These are phyloP conservation scores for Naganishia cerealis DNA, from an alignment of 1,284 basidiomycete genomes.

Conservation along the genomic window DNA sequence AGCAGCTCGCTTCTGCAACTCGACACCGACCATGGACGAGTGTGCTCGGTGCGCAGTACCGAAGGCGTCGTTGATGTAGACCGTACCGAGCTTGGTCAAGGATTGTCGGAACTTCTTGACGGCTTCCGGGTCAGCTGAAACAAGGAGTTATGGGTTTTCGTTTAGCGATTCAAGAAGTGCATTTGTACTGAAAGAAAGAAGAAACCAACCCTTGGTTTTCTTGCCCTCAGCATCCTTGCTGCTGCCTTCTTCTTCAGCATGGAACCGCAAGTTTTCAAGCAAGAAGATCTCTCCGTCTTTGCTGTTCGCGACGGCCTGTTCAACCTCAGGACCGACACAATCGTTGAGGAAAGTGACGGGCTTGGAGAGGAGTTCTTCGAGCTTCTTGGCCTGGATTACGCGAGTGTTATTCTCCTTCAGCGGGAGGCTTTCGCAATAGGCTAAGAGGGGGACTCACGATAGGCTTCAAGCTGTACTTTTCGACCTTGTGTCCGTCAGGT, in stretches of 20 bases:
- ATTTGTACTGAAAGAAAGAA: neutral
- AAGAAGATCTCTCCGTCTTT: constrained; percentile 79
- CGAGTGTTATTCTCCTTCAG: neutral
- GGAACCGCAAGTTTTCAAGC: constrained; percentile 96
- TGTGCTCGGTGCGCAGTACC: constrained; percentile 98
- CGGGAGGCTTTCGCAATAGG: neutral
- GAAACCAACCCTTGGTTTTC: constrained; percentile 69
- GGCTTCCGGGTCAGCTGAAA: constrained; percentile 69
- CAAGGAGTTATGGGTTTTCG: neutral
- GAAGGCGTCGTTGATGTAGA: constrained; percentile 98
- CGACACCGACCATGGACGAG: constrained; percentile 96
- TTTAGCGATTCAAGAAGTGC: neutral
- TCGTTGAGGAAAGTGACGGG: constrained; percentile 80
- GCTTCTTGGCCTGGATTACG: constrained; percentile 58
- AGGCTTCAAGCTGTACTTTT: constrained; percentile 89
- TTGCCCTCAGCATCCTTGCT: constrained; percentile 87
- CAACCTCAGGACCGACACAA: constrained; percentile 81
- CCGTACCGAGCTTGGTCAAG: constrained; percentile 88
- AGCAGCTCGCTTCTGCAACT: constrained; percentile 87
- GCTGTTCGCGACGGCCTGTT: constrained; percentile 70
- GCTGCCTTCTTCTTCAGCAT: constrained; percentile 96
- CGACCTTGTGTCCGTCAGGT: constrained; percentile 85
- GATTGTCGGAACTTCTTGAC: constrained; percentile 82
- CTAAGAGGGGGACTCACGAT: constrained; percentile 56
- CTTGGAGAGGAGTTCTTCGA: constrained; percentile 68